Evolutionary conservation across 2,329 filamentous ascomycete species (phyloP).

Genomic region (Scortechinia acanthostroma): DNA sequence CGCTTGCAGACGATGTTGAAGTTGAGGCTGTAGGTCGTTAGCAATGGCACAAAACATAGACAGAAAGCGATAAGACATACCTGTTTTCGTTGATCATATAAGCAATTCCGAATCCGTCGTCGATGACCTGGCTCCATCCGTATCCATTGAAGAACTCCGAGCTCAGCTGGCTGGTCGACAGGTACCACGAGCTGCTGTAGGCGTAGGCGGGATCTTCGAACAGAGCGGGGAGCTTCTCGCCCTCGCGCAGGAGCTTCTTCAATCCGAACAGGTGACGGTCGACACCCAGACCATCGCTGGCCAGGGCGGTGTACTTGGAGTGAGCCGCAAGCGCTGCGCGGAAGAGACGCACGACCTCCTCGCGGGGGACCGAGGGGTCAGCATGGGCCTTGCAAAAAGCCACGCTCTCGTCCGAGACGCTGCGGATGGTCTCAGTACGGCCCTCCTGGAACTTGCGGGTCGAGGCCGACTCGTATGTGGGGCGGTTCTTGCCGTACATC

Average conservation of each 20-base stretch:
- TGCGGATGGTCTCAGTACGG: slow-evolving; percentile 90
- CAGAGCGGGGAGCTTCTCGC: slow-evolving; percentile 74
- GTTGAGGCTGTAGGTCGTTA: slow-evolving; percentile 62
- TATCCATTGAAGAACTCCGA: slow-evolving; percentile 99
- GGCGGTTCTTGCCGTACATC: slow-evolving; percentile 96
- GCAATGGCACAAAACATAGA: background rate
- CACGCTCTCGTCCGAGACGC: slow-evolving; percentile 82
- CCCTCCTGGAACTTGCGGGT: slow-evolving; percentile 93
- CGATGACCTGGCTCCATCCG: slow-evolving; percentile 95
- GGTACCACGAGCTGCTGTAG: slow-evolving; percentile 83
- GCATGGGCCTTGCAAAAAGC: slow-evolving; percentile 84
- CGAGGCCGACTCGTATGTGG: slow-evolving; percentile 93
- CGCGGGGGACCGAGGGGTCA: slow-evolving; percentile 55
- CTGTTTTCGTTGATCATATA: slow-evolving; percentile 99
- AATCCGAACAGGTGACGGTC: slow-evolving; percentile 96
- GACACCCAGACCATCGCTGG: slow-evolving; percentile 85
- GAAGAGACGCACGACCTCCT: slow-evolving; percentile 69
- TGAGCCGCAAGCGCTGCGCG: slow-evolving; percentile 75
- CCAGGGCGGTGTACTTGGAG: slow-evolving; percentile 82
- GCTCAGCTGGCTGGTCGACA: slow-evolving; percentile 82
- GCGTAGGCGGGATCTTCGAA: slow-evolving; percentile 79
- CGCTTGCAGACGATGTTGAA: slow-evolving; percentile 97
- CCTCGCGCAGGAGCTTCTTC: slow-evolving; percentile 78
- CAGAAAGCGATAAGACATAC: slow-evolving; percentile 29
- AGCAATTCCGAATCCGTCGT: slow-evolving; percentile 91